A percentile compares a stretch with the other conserved stretches of the same genome.
These are phyloP conservation scores for Endocarpon pusillum DNA, from an alignment of 495 filamentous ascomycete genomes.

Conservation along the genomic window DNA sequence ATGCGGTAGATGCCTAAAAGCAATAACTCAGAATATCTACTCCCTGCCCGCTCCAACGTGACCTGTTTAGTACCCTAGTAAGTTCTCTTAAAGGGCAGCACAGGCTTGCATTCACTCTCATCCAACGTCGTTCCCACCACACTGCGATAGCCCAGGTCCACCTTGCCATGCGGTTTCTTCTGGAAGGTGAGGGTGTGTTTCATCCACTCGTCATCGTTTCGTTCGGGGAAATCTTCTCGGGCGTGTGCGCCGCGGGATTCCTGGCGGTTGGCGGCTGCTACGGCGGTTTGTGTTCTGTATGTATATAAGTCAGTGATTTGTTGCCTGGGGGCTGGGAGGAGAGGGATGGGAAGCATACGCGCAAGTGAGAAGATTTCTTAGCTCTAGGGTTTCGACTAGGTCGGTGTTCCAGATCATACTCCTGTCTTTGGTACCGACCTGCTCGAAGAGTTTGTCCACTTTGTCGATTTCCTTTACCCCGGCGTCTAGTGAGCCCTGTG, in stretches of 20 bases:
- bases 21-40: no score
- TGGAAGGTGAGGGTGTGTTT: conserved; percentile 94
- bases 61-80: conserved; percentile 42
- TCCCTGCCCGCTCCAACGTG: no score
- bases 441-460: conserved; percentile 61
- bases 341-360: conserved; percentile 39
- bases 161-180: conserved; percentile 65
- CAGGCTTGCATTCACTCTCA: conserved; percentile 74
- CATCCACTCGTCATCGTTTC: conserved; percentile 94
- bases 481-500: conserved; percentile 73
- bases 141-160: conserved; percentile 59
- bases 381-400: conserved; percentile 84
- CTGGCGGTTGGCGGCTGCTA: conserved; percentile 70
- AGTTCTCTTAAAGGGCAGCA: conserved; percentile 74
- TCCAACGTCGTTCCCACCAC: conserved; percentile 69
- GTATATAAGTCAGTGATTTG: conserved; percentile 7
- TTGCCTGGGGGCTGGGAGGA: conserved; percentile 1
- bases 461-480: conserved; percentile 65
- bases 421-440: conserved; percentile 88
- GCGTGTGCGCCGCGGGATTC: conserved; percentile 92
- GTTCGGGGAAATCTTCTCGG: conserved; percentile 83
- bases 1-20: no score
- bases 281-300: conserved; percentile 63
- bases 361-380: conserved; percentile 87
- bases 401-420: conserved; percentile 99